Evolutionary conservation across 2,329 filamentous ascomycete species (phyloP).

Genomic region (Cladosporium sp.): DNA sequence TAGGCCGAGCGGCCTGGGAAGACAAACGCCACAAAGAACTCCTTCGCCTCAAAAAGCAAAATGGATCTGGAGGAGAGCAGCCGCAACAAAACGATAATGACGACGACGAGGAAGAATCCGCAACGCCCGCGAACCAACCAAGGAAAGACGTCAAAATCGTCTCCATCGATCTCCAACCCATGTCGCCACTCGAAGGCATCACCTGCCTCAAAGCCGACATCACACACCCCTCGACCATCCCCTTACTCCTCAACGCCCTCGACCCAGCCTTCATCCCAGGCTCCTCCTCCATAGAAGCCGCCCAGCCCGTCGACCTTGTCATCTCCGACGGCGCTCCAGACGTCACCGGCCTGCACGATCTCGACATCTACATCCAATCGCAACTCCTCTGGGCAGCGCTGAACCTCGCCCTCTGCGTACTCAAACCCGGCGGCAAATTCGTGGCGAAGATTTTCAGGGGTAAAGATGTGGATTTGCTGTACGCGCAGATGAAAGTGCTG

Average conservation of each 20-base stretch:
- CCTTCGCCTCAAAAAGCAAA: slow-evolving; percentile 22
- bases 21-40: slow-evolving; percentile 67
- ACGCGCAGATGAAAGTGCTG: slow-evolving; percentile 88
- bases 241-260: slow-evolving; percentile 79
- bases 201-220: slow-evolving; percentile 92
- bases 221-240: slow-evolving; percentile 92
- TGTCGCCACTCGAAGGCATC: slow-evolving; percentile 90
- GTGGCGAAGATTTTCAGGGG: slow-evolving; percentile 97
- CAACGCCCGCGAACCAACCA: slow-evolving; percentile 14
- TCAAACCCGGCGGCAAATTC: slow-evolving; percentile 91
- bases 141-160: slow-evolving; percentile 78
- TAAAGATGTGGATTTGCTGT: slow-evolving; percentile 92
- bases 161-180: slow-evolving; percentile 92
- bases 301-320: slow-evolving; percentile 85
- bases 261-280: slow-evolving; percentile 61
- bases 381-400: slow-evolving; percentile 93
- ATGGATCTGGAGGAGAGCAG: background rate
- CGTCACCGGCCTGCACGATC: slow-evolving; percentile 92
- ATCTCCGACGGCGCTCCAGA: slow-evolving; percentile 95
- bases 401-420: slow-evolving; percentile 87
- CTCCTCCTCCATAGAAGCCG: slow-evolving; percentile 47
- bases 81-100: background rate
- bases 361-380: slow-evolving; percentile 97
- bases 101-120: background rate
- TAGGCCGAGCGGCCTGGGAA: slow-evolving; percentile 83